Conservation (phyloP, 2,329 filamentous ascomycete genomes). For the Akanthomyces muscarius region DNA sequence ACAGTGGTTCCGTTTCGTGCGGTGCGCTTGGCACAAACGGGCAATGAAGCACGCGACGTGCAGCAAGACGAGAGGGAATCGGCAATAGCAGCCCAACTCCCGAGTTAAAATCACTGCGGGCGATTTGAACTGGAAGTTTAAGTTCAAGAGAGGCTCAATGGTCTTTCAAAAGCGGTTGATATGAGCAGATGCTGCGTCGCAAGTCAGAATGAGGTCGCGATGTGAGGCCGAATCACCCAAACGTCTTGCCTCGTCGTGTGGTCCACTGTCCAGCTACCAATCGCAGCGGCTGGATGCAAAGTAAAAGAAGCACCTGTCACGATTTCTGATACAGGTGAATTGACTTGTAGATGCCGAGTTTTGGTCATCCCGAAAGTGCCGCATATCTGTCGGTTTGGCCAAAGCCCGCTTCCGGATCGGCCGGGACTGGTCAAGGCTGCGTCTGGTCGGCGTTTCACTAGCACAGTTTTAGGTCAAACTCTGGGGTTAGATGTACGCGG, state of each 20-base stretch:
- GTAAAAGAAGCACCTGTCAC: no score
- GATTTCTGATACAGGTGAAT: neutral
- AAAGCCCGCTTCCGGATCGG: neutral
- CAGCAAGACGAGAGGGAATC: neutral
- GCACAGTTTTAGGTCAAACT: neutral
- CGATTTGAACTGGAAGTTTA: neutral
- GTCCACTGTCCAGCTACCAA: neutral
- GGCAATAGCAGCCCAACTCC: neutral
- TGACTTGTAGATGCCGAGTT: neutral
- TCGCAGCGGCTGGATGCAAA: neutral
- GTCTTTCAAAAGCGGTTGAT: neutral
- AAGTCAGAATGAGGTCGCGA: neutral
- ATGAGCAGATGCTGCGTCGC: neutral
- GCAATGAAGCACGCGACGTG: slow-evolving; percentile 15
- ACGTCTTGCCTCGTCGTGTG: neutral
- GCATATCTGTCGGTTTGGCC: neutral
- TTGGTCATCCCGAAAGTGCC: neutral
- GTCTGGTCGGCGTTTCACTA: neutral
- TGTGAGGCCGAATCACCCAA: neutral
- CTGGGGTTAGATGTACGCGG: neutral
- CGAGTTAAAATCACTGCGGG: neutral
- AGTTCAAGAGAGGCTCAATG: neutral
- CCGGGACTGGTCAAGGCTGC: slow-evolving; percentile 8
- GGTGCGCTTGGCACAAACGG: slow-evolving; percentile 4
- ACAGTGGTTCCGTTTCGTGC: neutral